A percentile compares a stretch with the other conserved stretches of the same genome.
Conservation (phyloP, 805 yeast species). For the Saturnispora ahearnii region DNA sequence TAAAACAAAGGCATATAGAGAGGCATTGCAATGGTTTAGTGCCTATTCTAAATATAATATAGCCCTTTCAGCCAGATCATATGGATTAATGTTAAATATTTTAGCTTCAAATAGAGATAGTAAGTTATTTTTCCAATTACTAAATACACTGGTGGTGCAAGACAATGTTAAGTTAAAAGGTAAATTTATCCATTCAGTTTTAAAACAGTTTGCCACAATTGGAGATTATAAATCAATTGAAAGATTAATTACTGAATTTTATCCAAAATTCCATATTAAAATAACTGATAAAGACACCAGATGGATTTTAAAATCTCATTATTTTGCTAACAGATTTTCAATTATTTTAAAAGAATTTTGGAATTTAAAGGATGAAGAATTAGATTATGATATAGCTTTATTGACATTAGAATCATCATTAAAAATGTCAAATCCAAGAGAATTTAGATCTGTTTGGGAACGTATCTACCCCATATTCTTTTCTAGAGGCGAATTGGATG, state of each 20-base stretch:
- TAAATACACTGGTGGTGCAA: constrained; percentile 20
- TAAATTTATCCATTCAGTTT: constrained; percentile 12
- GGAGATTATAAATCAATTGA: constrained; percentile 23
- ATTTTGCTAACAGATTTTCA: constrained; percentile 17
- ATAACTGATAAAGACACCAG: constrained; percentile 14
- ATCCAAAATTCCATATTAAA: constrained; percentile 18
- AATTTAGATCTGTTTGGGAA: constrained; percentile 20
- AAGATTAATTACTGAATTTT: constrained; percentile 16
- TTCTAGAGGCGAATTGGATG: constrained; percentile 8
- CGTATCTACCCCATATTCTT: constrained; percentile 9
- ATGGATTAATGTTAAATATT: constrained; percentile 28
- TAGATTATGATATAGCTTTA: constrained; percentile 12
- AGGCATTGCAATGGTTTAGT: constrained; percentile 30
- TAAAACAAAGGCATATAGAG: constrained; percentile 28
- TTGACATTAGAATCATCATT: constrained; percentile 21
- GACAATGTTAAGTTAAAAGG: constrained; percentile 5
- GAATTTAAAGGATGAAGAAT: constrained; percentile 2
- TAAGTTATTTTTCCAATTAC: constrained; percentile 27
- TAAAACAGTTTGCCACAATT: constrained; percentile 14
- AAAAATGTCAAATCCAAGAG: constrained; percentile 10
- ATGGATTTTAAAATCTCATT: constrained; percentile 22
- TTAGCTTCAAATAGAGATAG: constrained; percentile 32
- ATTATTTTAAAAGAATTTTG: constrained; percentile 17
- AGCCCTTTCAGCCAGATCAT: constrained; percentile 24
- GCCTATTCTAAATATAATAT: constrained; percentile 27